Evolutionary conservation across 768 basidiomycete species (phyloP).

Genomic region (Pulveroboletus sp.): DNA sequence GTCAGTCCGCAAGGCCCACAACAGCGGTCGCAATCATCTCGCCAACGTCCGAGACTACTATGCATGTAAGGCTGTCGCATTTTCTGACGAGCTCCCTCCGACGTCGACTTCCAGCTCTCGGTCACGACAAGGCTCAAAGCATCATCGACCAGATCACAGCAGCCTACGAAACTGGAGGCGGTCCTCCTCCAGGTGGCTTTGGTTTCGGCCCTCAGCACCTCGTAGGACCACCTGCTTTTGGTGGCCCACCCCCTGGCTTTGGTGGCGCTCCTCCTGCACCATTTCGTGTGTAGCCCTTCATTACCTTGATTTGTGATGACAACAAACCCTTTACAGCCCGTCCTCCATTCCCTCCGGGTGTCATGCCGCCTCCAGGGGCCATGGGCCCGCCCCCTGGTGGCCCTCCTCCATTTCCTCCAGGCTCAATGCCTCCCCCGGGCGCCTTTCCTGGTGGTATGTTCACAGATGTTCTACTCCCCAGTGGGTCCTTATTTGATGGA

Average conservation of each 20-base stretch:
- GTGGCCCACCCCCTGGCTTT: conserved; percentile 50
- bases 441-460: conserved; percentile 49
- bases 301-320: conserved; percentile 2
- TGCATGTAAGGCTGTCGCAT: conserved; percentile 58
- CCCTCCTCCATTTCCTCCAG: conserved; percentile 74
- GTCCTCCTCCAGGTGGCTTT: conserved; percentile 85
- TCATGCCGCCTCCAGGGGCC: conserved; percentile 43
- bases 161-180: conserved; percentile 83
- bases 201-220: conserved; percentile 84
- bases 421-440: conserved; percentile 45
- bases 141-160: conserved; percentile 99
- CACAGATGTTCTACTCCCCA: background rate
- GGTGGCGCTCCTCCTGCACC: conserved; percentile 42
- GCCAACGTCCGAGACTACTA: conserved; percentile 97
- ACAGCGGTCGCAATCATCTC: conserved; percentile 95
- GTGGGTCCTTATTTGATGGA: conserved; percentile 2
- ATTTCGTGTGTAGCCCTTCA: conserved; percentile 15
- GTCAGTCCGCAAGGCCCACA: conserved; percentile 95
- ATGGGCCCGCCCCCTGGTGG: conserved; percentile 57
- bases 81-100: background rate
- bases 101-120: conserved; percentile 53
- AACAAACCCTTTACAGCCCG: conserved; percentile 40
- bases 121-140: conserved; percentile 95
- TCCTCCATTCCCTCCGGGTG: conserved; percentile 69
- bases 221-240: conserved; percentile 51